Percentiles rank a stretch among this genome's conserved stretches.
Evolutionary conservation across 257 asterid species (phyloP).

Genomic region (Solanum verrucosum): DNA sequence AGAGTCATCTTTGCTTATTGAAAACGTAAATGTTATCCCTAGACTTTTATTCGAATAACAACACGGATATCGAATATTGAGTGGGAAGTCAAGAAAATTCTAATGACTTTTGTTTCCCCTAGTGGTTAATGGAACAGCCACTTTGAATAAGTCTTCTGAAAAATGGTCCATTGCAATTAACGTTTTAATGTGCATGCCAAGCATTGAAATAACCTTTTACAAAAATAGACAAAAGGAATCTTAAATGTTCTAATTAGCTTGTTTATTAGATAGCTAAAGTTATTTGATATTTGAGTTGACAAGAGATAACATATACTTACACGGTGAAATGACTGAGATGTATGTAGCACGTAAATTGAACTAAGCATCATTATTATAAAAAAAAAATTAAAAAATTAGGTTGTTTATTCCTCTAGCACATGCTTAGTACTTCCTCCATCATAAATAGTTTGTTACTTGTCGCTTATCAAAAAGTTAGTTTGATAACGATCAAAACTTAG

Average conservation of each 20-base stretch:
- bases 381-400: background rate
- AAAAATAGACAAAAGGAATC: background rate
- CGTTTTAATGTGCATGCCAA: background rate
- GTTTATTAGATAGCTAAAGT: background rate
- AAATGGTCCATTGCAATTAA: background rate
- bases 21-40: too few relatives aligned
- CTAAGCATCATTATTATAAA: background rate
- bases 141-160: background rate
- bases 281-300: background rate
- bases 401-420: background rate
- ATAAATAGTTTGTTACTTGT: background rate
- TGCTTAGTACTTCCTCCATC: background rate
- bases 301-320: background rate
- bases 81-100: background rate
- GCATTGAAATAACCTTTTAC: background rate
- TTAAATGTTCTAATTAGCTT: background rate
- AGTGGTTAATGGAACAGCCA: background rate
- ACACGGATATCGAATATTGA: rapidly evolving
- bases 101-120: background rate
- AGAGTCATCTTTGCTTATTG: background rate
- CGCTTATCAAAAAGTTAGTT: background rate
- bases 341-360: background rate
- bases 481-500: background rate
- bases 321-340: background rate
- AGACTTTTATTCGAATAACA: background rate